These are phyloP conservation scores for Sarocladium brachiariae DNA, from an alignment of 2,329 filamentous ascomycete species.

Conservation along the genomic window DNA sequence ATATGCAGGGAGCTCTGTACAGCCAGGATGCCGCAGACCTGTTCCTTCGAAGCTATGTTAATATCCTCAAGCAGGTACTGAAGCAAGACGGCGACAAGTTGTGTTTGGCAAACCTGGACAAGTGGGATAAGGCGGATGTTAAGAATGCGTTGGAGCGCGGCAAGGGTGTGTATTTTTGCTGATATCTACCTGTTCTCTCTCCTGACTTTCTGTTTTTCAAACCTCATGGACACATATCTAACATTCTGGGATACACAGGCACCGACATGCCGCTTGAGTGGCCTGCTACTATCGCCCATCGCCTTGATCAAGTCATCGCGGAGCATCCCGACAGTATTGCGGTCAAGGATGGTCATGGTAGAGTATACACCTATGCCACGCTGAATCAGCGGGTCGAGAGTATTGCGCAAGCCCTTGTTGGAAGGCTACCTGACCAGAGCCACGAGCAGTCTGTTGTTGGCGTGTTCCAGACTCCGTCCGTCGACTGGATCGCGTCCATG, in stretches of 20 bases:
- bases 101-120: neutral
- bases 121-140: neutral
- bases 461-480: slow-evolving; percentile 31
- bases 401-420: slow-evolving; percentile 21
- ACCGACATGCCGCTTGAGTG: slow-evolving; percentile 16
- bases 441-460: slow-evolving; percentile 21
- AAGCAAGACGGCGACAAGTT: neutral
- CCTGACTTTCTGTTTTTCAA: too few species aligned
- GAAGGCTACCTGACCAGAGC: neutral
- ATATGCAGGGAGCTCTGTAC: slow-evolving; percentile 26
- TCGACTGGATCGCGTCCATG: slow-evolving; percentile 29
- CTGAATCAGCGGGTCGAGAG: slow-evolving; percentile 25
- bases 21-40: slow-evolving; percentile 3
- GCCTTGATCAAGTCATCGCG: slow-evolving; percentile 27
- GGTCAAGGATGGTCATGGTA: slow-evolving; percentile 16
- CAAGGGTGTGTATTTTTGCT: neutral
- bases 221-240: neutral
- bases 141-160: neutral
- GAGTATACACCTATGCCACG: slow-evolving; percentile 25
- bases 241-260: neutral
- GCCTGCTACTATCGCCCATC: slow-evolving; percentile 26
- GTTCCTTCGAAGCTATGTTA: slow-evolving; percentile 12
- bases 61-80: slow-evolving; percentile 14
- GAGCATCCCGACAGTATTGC: slow-evolving; percentile 13
- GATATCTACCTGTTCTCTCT: too few species aligned